phyloP scores from a whole-genome alignment of 495 filamentous ascomycete genomes.

The Aspergillus heteromorphus region DNA sequence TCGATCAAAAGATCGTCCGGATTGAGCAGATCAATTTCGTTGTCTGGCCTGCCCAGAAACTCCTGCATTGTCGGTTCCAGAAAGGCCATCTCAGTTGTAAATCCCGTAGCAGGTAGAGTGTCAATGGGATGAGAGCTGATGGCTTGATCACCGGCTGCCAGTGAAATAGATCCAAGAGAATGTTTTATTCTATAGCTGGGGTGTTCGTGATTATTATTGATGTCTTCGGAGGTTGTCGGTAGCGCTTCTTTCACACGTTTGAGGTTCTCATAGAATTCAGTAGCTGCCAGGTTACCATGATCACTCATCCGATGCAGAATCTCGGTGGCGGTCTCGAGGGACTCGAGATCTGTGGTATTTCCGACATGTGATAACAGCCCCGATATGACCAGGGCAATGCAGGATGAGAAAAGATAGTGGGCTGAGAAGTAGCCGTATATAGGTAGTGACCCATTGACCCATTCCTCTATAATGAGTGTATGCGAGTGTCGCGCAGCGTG shows the following conservation, averaged over 20 bases:
- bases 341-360: conserved; percentile 15
- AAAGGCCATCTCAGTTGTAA: conserved; percentile 24
- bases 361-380: conserved; percentile 19
- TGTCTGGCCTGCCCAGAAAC: conserved; percentile 16
- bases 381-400: conserved; percentile 27
- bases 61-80: conserved; percentile 28
- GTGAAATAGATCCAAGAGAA: neutral
- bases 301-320: conserved; percentile 24
- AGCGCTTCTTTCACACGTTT: conserved; percentile 15
- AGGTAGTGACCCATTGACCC: conserved; percentile 28
- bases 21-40: conserved; percentile 7
- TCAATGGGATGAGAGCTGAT: neutral
- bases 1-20: conserved; percentile 4
- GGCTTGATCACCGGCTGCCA: neutral
- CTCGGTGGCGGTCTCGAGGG: conserved; percentile 25
- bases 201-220: neutral
- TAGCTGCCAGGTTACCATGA: conserved; percentile 28
- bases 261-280: conserved; percentile 29
- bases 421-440: conserved; percentile 32
- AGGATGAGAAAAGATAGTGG: conserved; percentile 31
- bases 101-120: neutral
- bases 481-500: conserved; percentile 25
- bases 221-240: neutral
- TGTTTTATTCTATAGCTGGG: neutral
- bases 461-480: conserved; percentile 29